Conservation (phyloP, 2,329 filamentous ascomycete species). For the Bipolaris zeicola region DNA sequence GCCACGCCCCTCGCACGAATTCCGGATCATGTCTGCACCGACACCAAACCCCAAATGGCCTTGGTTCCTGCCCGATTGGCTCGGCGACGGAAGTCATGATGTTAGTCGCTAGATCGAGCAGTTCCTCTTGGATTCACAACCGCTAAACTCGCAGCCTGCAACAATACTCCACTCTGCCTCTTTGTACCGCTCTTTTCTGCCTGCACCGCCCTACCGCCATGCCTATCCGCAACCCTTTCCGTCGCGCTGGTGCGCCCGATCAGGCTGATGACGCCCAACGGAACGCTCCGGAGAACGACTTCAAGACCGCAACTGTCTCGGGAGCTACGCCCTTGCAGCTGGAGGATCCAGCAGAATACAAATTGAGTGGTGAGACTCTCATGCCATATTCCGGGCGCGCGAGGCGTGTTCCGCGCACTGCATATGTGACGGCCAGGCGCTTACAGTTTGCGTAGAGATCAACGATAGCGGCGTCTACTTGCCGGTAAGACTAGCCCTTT, state of each 20-base stretch:
- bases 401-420: slow-evolving; percentile 6
- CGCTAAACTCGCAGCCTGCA: slow-evolving; percentile 23
- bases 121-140: slow-evolving; percentile 16
- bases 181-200: slow-evolving; percentile 23
- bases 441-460: slow-evolving; percentile 68
- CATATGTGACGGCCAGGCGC: slow-evolving; percentile 25
- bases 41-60: slow-evolving; percentile 10
- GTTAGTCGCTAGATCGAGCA: slow-evolving; percentile 17
- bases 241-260: slow-evolving; percentile 43
- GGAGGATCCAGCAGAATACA: slow-evolving; percentile 57
- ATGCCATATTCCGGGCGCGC: slow-evolving; percentile 10
- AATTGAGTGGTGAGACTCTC: slow-evolving; percentile 55
- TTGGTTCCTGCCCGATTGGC: slow-evolving; percentile 26
- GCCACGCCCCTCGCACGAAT: slow-evolving; percentile 9
- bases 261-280: slow-evolving; percentile 41
- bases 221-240: slow-evolving; percentile 52
- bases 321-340: slow-evolving; percentile 51
- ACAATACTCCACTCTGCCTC: slow-evolving; percentile 24
- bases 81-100: slow-evolving; percentile 25
- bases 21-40: slow-evolving; percentile 17
- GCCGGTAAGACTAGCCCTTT: slow-evolving; percentile 65
- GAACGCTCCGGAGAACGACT: slow-evolving; percentile 39
- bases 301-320: slow-evolving; percentile 42
- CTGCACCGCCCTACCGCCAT: slow-evolving; percentile 31
- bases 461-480: slow-evolving; percentile 95